A percentile compares a stretch with the other conserved stretches of the same genome.
phyloP scores from a whole-genome alignment of 345 rosid genomes.

The Eucalyptus regnans region DNA sequence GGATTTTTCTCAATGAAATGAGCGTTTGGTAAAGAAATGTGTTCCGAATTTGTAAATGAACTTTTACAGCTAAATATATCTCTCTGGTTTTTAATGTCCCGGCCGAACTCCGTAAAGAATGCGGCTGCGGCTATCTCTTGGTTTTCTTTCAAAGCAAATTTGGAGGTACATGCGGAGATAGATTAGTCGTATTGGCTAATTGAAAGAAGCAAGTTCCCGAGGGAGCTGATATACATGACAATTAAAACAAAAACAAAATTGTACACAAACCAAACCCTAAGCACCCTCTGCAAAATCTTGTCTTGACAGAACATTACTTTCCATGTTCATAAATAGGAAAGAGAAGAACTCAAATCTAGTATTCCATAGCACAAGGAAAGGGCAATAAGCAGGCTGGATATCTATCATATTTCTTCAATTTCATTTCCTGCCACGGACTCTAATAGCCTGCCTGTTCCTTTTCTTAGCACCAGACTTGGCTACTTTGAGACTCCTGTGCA shows the following conservation, averaged over 20 bases:
- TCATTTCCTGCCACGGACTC: neutral
- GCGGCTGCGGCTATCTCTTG: neutral
- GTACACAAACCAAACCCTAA: neutral
- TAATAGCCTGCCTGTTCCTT: constrained; percentile 62
- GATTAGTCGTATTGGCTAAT: neutral
- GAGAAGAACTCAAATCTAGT: neutral
- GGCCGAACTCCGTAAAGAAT: neutral
- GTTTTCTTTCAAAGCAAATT: neutral
- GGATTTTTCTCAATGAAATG: neutral
- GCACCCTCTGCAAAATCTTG: neutral
- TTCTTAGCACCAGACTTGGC: constrained; percentile 85
- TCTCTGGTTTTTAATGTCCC: neutral
- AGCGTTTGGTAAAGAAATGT: neutral
- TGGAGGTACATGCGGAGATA: neutral
- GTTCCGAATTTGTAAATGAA: neutral
- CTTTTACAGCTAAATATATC: neutral
- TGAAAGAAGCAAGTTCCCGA: neutral
- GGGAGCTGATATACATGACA: neutral
- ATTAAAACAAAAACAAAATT: neutral
- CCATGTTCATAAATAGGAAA: neutral
- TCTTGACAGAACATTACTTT: neutral
- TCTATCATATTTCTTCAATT: neutral
- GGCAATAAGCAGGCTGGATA: neutral
- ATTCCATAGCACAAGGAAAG: neutral
- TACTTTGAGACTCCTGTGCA: constrained; percentile 62